Percentiles rank a stretch among this genome's conserved stretches.
These are phyloP conservation scores for Verticillium nubilum DNA, from an alignment of 2,329 filamentous ascomycete genomes.

Conservation along the genomic window DNA sequence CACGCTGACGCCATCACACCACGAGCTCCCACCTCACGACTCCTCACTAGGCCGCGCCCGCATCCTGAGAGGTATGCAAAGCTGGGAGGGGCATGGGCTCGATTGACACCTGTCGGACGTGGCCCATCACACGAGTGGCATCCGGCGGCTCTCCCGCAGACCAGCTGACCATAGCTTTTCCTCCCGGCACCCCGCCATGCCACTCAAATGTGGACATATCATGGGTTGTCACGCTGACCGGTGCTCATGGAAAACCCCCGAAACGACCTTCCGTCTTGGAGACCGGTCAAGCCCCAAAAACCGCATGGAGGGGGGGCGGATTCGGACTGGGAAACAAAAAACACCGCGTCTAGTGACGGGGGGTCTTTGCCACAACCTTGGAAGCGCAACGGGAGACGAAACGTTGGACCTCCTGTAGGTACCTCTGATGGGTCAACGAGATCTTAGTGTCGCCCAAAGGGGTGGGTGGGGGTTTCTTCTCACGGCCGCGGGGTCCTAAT, in stretches of 20 bases:
- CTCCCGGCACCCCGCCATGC: background rate
- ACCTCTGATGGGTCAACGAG: background rate
- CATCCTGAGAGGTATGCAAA: background rate
- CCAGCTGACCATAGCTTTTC: background rate
- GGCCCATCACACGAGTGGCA: background rate
- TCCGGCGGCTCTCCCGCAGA: background rate
- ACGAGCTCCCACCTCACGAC: background rate
- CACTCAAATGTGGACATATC: background rate
- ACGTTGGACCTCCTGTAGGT: background rate
- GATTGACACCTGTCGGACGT: background rate
- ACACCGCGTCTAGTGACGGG: background rate
- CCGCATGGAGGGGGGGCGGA: background rate
- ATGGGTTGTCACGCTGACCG: background rate
- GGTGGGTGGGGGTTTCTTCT: background rate
- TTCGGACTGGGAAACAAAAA: background rate
- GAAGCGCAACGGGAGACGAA: background rate
- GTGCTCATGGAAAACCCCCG: background rate
- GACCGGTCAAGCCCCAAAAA: background rate
- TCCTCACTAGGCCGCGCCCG: too few relatives aligned
- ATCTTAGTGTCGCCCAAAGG: background rate
- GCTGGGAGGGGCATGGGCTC: too few relatives aligned
- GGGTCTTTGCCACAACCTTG: background rate
- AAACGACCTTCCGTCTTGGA: background rate
- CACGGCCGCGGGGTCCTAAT: background rate
- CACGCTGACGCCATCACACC: background rate